Percentiles rank a stretch among this genome's conserved stretches.
Evolutionary conservation across 2,329 filamentous ascomycete species (phyloP).

Genomic region (Neopestalotiopsis clavispora): DNA sequence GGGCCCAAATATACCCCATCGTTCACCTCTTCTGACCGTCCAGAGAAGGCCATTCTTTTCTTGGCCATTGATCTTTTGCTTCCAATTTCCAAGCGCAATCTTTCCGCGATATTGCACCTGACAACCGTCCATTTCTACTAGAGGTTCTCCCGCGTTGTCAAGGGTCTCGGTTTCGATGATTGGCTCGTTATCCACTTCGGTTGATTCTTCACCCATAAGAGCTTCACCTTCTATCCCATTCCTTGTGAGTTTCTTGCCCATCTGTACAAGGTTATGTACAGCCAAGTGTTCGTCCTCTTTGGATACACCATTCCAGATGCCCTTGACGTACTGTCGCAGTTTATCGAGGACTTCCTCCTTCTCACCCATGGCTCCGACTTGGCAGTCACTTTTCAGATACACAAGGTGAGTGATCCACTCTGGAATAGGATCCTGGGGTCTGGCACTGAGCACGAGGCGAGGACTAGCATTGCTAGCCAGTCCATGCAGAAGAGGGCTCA

Average conservation of each 20-base stretch:
- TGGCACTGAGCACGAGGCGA: slow-evolving; percentile 75
- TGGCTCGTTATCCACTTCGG: slow-evolving; percentile 24
- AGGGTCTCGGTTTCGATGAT: slow-evolving; percentile 14
- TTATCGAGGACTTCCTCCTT: slow-evolving; percentile 66
- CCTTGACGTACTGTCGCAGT: slow-evolving; percentile 52
- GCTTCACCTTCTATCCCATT: slow-evolving; percentile 42
- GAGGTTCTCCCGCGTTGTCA: slow-evolving; percentile 60
- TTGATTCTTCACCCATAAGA: slow-evolving; percentile 35
- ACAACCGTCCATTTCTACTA: slow-evolving; percentile 89
- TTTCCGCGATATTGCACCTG: slow-evolving; percentile 81
- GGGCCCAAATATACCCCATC: slow-evolving; percentile 91
- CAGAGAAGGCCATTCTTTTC: slow-evolving; percentile 73
- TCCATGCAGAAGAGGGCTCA: slow-evolving; percentile 73
- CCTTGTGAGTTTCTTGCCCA: slow-evolving; percentile 52
- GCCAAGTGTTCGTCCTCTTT: slow-evolving; percentile 54
- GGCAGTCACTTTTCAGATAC: slow-evolving; percentile 70
- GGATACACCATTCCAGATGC: slow-evolving; percentile 48
- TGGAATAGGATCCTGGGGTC: slow-evolving; percentile 86
- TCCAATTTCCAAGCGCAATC: slow-evolving; percentile 81
- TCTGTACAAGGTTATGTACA: slow-evolving; percentile 52
- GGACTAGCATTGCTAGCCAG: slow-evolving; percentile 72
- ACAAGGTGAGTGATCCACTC: slow-evolving; percentile 89
- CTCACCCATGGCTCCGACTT: slow-evolving; percentile 68
- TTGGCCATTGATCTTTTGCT: slow-evolving; percentile 57
- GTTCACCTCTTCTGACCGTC: slow-evolving; percentile 81